Percentiles rank a stretch among this genome's conserved stretches.
Evolutionary conservation across 2,329 filamentous ascomycete species (phyloP).

Genomic region (Fusarium caatingaense): DNA sequence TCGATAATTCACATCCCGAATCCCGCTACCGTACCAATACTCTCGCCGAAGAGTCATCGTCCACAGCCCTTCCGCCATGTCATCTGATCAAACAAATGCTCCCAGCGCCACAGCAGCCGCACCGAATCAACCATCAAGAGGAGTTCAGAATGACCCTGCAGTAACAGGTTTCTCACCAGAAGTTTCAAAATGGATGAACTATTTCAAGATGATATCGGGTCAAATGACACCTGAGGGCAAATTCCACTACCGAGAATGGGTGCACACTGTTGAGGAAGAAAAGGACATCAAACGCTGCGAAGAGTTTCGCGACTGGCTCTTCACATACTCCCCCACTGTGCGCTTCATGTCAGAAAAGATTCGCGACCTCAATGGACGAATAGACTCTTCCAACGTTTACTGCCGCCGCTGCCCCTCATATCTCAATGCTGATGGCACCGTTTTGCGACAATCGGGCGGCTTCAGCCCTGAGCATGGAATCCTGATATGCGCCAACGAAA

Average conservation of each 20-base stretch:
- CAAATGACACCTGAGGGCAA: constrained; percentile 75
- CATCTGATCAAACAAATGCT: constrained; percentile 32
- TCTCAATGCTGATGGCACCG: constrained; percentile 66
- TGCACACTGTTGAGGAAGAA: constrained; percentile 79
- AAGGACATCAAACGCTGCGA: constrained; percentile 86
- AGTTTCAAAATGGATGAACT: constrained; percentile 79
- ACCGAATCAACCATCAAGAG: constrained; percentile 41
- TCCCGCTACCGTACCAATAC: constrained; percentile 4
- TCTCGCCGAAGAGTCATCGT: neutral
- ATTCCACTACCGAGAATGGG: constrained; percentile 81
- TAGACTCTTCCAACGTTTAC: constrained; percentile 80
- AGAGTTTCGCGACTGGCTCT: constrained; percentile 82
- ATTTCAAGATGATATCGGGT: constrained; percentile 84
- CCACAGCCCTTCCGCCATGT: constrained; percentile 26
- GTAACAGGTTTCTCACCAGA: constrained; percentile 72
- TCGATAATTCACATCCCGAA: constrained; percentile 10
- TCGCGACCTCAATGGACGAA: constrained; percentile 77
- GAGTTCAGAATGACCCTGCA: constrained; percentile 68
- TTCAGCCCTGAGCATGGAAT: constrained; percentile 91
- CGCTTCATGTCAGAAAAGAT: constrained; percentile 89
- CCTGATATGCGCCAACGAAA: constrained; percentile 90
- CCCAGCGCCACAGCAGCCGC: constrained; percentile 29
- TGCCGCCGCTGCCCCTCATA: constrained; percentile 80
- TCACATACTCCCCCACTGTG: constrained; percentile 86
- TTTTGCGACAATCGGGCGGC: constrained; percentile 78